A percentile compares a stretch with the other conserved stretches of the same genome.
Evolutionary conservation across 768 basidiomycete species (phyloP).

Genomic region (Symmetrospora coprosmae): DNA sequence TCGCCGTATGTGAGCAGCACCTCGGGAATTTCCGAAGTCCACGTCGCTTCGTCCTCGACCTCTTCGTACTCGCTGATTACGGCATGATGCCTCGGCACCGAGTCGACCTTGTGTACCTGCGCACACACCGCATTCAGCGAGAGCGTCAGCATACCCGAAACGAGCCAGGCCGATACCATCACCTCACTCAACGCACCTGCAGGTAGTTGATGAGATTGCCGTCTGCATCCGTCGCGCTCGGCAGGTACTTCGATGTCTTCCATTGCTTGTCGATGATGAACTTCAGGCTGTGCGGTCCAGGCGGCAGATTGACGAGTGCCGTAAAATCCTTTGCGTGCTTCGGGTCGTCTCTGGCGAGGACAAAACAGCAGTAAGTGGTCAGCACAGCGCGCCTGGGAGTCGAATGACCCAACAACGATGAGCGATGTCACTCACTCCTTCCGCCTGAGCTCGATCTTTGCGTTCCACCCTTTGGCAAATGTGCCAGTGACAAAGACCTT

Average conservation of each 20-base stretch:
- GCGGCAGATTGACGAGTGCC: conserved; percentile 45
- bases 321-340: conserved; percentile 30
- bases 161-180: too few relatives aligned
- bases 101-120: conserved; percentile 6
- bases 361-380: background rate
- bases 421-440: conserved; percentile 25
- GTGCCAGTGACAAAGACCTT: conserved; percentile 34
- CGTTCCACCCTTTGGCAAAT: conserved; percentile 33
- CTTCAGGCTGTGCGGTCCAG: conserved; percentile 84
- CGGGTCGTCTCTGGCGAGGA: background rate
- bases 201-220: conserved; percentile 91
- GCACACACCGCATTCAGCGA: too few relatives aligned
- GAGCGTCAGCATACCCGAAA: too few relatives aligned
- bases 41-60: background rate
- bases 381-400: background rate
- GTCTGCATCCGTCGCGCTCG: conserved; percentile 74
- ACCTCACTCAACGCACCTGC: too few relatives aligned
- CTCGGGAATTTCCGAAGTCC: conserved; percentile 13
- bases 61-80: background rate
- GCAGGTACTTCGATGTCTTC: conserved; percentile 49
- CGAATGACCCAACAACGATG: background rate
- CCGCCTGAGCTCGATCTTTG: conserved; percentile 33
- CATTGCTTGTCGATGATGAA: conserved; percentile 86
- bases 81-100: background rate
- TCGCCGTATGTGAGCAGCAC: conserved; percentile 13